These are phyloP conservation scores for Eleusine coracana DNA, from an alignment of 176 grass and related monocot genomes.

Conservation along the genomic window DNA sequence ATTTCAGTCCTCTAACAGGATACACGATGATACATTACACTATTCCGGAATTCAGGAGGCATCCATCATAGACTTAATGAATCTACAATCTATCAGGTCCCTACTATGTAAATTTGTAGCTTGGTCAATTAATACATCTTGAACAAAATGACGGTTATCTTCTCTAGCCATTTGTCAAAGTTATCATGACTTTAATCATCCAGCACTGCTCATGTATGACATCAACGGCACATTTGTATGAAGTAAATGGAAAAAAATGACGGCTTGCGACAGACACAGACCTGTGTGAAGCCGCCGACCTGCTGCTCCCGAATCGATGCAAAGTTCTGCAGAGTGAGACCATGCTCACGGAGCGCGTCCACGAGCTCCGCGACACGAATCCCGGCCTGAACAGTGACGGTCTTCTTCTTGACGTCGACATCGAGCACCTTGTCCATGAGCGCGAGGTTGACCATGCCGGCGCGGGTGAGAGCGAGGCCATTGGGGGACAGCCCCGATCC, in stretches of 20 bases:
- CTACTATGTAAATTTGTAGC: neutral
- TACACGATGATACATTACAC: slow-evolving; percentile 18
- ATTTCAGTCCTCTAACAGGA: neutral
- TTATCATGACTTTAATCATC: neutral
- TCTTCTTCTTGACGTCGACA: slow-evolving; percentile 73
- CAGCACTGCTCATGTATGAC: neutral
- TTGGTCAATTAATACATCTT: neutral
- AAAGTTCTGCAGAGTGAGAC: slow-evolving; percentile 91
- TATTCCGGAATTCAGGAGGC: neutral
- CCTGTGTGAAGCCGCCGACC: slow-evolving; percentile 86
- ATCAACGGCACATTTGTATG: neutral
- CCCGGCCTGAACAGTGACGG: slow-evolving; percentile 76
- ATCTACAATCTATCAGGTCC: neutral
- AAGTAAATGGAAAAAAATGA: neutral
- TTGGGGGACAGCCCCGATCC: slow-evolving; percentile 87
- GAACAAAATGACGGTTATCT: neutral
- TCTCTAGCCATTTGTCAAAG: neutral
- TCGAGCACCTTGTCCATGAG: slow-evolving; percentile 93
- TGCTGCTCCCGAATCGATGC: slow-evolving; percentile 94
- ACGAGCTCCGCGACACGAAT: slow-evolving; percentile 81
- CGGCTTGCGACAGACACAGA: slow-evolving; percentile 4
- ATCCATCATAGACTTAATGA: neutral
- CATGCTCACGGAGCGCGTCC: slow-evolving; percentile 74
- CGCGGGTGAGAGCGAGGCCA: slow-evolving; percentile 68
- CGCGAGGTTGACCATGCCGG: slow-evolving; percentile 87